Conservation (phyloP, 441 rosid species). For the Pelargonium fulgidum region DNA sequence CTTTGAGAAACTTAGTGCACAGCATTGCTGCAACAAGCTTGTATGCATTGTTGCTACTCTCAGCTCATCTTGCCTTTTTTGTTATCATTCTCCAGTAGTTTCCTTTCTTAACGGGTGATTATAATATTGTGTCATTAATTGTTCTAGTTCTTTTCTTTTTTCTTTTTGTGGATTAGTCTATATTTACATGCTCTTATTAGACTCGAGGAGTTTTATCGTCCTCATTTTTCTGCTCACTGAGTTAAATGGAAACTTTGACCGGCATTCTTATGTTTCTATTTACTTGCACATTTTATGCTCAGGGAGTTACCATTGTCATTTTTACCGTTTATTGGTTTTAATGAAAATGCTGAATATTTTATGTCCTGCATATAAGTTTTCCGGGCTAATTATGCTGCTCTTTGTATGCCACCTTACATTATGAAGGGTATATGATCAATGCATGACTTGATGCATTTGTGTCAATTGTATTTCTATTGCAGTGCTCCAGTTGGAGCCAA, state of each 20-base stretch:
- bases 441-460: not conserved
- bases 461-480: slow-evolving; percentile 16
- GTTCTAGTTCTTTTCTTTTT: not conserved
- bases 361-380: not conserved
- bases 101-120: not conserved
- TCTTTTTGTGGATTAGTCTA: not conserved
- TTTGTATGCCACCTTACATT: not conserved
- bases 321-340: not conserved
- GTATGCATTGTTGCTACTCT: not conserved
- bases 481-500: slow-evolving; percentile 66
- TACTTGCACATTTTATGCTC: too few relatives aligned
- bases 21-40: too few relatives aligned
- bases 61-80: not conserved
- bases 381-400: not conserved
- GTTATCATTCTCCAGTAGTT: not conserved
- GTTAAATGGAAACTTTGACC: too few relatives aligned
- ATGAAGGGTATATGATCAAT: not conserved
- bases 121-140: too few relatives aligned
- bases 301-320: too few relatives aligned
- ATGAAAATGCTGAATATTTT: not conserved
- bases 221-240: not conserved
- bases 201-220: not conserved
- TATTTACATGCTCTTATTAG: not conserved
- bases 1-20: too few relatives aligned
- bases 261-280: too few relatives aligned